Conservation (phyloP, 2,329 filamentous ascomycete species). For the Rhynchosporium agropyri region DNA sequence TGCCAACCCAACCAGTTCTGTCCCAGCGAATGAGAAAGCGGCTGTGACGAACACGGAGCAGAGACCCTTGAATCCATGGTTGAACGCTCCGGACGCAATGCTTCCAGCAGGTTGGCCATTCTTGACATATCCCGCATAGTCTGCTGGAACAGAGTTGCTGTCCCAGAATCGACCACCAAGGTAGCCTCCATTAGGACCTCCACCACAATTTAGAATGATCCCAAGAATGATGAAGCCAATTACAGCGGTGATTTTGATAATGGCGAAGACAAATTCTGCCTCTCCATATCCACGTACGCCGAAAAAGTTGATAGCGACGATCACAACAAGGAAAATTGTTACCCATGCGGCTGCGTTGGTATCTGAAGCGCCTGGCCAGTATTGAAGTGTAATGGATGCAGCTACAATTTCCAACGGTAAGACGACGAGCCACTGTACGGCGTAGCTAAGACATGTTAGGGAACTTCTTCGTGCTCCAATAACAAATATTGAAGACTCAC, state of each 20-base stretch:
- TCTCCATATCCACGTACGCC: constrained; percentile 88
- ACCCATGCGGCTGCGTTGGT: constrained; percentile 71
- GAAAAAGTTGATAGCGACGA: constrained; percentile 82
- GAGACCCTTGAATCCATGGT: constrained; percentile 54
- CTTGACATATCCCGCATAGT: constrained; percentile 48
- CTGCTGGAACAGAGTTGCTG: constrained; percentile 46
- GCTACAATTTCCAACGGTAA: constrained; percentile 81
- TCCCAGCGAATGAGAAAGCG: constrained; percentile 55
- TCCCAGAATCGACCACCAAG: constrained; percentile 65
- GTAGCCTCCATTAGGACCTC: constrained; percentile 57
- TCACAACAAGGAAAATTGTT: constrained; percentile 74
- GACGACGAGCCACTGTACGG: constrained; percentile 80
- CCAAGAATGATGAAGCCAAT: constrained; percentile 67
- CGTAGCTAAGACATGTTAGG: constrained; percentile 48
- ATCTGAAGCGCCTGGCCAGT: constrained; percentile 59
- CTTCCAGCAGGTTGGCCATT: constrained; percentile 20
- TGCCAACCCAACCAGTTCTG: constrained; percentile 55
- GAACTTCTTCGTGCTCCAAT: not conserved
- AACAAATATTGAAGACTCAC: constrained; percentile 55
- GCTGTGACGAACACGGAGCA: constrained; percentile 55
- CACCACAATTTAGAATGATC: constrained; percentile 61
- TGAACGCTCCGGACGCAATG: constrained; percentile 44
- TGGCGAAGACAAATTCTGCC: constrained; percentile 83
- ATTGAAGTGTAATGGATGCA: constrained; percentile 78
- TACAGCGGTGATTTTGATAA: constrained; percentile 75